phyloP scores from a whole-genome alignment of 192 early-diverging fungal species.

The Oehlia diaphana region DNA sequence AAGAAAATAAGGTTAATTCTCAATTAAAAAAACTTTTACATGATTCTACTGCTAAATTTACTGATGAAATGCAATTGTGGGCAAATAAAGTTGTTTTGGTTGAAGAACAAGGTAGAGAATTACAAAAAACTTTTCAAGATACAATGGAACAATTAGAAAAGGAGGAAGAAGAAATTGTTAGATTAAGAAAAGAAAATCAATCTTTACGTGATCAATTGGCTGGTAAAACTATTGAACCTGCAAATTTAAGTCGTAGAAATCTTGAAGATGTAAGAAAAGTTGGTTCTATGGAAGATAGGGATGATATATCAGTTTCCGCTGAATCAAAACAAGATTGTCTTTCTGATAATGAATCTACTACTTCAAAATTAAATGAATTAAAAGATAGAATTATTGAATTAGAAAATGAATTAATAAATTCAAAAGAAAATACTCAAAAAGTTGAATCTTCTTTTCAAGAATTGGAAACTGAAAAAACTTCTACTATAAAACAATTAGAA shows the following conservation, averaged over 20 bases:
- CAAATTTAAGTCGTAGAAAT: not conserved
- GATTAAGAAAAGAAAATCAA: constrained; percentile 23
- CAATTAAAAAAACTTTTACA: constrained; percentile 30
- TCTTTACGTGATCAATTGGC: constrained; percentile 10
- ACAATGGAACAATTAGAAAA: constrained; percentile 20
- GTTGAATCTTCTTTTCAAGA: not conserved
- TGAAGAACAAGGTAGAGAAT: constrained; percentile 31
- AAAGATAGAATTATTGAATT: constrained; percentile 23
- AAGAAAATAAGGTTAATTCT: constrained; percentile 6
- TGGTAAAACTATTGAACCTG: not conserved
- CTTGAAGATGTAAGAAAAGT: constrained; percentile 20
- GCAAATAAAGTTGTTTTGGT: constrained; percentile 20
- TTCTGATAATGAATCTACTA: constrained; percentile 17
- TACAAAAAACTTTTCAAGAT: constrained; percentile 26
- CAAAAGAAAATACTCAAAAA: constrained; percentile 26
- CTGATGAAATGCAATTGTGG: constrained; percentile 26
- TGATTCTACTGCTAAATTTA: constrained; percentile 22
- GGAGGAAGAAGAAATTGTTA: constrained; percentile 19
- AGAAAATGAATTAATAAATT: constrained; percentile 8
- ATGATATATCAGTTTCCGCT: constrained; percentile 19
- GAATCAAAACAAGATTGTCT: constrained; percentile 14
- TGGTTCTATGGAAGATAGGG: constrained; percentile 13
- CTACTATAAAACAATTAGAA: constrained; percentile 24
- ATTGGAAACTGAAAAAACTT: constrained; percentile 5
- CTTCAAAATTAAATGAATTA: constrained; percentile 21